Conservation (phyloP, 169 alveolate genomes). For the Hepatocystis sp. region DNA sequence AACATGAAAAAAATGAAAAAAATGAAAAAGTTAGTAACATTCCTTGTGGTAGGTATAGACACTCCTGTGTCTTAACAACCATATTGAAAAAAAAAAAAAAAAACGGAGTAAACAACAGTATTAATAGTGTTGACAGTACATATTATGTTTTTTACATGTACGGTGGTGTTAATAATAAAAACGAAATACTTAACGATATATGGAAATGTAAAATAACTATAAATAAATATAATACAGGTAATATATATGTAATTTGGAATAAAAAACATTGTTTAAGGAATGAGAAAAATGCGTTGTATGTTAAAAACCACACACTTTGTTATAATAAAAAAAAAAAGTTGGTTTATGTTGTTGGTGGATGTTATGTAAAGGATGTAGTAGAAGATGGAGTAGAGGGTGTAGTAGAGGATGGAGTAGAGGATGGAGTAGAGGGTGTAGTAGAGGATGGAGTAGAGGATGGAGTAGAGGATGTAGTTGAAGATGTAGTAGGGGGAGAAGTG, state of each 20-base stretch:
- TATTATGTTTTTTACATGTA: constrained; percentile 27
- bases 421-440: too few species aligned
- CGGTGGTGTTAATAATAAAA: constrained; percentile 38
- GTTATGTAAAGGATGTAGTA: neutral
- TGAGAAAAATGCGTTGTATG: neutral
- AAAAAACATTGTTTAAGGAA: constrained; percentile 1
- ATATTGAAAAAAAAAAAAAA: constrained; percentile 21
- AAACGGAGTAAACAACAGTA: neutral
- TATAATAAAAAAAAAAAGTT: constrained; percentile 37
- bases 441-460: too few species aligned
- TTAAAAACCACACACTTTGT: constrained; percentile 38
- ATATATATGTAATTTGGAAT: constrained; percentile 17
- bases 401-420: too few species aligned
- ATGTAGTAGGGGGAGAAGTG: too few species aligned
- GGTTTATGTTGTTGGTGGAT: constrained; percentile 41
- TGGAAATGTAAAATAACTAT: constrained; percentile 59
- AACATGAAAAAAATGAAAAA: too few species aligned
- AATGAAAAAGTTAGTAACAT: too few species aligned
- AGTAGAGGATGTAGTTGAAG: too few species aligned
- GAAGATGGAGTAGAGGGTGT: too few species aligned
- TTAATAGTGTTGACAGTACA: neutral
- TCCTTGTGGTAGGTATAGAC: constrained; percentile 33
- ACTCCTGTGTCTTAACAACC: constrained; percentile 32
- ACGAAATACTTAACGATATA: constrained; percentile 21
- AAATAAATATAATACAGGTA: neutral